A percentile compares a stretch with the other conserved stretches of the same genome.
These are phyloP conservation scores for Diaporthe sp. DNA, from an alignment of 2,329 filamentous ascomycete species.

Conservation along the genomic window DNA sequence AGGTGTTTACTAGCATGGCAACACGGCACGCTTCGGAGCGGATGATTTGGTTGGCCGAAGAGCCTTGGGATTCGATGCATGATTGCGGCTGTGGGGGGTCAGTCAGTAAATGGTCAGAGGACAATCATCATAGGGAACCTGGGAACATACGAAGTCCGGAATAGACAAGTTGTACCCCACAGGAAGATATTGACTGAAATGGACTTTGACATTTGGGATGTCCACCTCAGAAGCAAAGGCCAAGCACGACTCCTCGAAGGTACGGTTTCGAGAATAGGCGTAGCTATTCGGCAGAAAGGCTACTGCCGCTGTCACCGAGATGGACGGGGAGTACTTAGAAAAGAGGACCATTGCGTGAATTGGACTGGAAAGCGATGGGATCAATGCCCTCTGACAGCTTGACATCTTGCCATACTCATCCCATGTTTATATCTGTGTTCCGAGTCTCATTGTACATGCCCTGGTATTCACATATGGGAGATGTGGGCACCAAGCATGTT, in stretches of 20 bases:
- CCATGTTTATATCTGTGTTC: background rate
- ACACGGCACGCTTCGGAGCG: constrained; percentile 40
- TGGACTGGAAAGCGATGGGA: background rate
- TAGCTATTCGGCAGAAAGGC: background rate
- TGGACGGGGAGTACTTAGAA: background rate
- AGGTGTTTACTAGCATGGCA: constrained; percentile 41
- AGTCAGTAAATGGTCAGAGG: background rate
- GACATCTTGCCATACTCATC: background rate
- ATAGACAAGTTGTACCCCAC: background rate
- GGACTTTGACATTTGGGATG: background rate
- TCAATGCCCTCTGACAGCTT: no score
- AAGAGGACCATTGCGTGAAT: background rate
- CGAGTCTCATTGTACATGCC: background rate
- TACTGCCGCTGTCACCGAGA: background rate
- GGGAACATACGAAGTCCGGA: background rate
- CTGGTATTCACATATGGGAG: background rate
- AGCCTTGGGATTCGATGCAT: background rate
- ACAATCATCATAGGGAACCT: background rate
- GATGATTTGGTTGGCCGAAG: background rate
- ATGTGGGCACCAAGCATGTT: background rate
- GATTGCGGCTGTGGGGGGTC: background rate
- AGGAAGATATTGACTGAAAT: background rate
- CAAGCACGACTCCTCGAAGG: background rate
- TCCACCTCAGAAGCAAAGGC: background rate
- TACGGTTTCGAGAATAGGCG: background rate